Evolutionary conservation across 805 yeast genomes (phyloP), one percentile per base, ranked within the genome.

Genomic region (Dipodascus albidus): DNA sequence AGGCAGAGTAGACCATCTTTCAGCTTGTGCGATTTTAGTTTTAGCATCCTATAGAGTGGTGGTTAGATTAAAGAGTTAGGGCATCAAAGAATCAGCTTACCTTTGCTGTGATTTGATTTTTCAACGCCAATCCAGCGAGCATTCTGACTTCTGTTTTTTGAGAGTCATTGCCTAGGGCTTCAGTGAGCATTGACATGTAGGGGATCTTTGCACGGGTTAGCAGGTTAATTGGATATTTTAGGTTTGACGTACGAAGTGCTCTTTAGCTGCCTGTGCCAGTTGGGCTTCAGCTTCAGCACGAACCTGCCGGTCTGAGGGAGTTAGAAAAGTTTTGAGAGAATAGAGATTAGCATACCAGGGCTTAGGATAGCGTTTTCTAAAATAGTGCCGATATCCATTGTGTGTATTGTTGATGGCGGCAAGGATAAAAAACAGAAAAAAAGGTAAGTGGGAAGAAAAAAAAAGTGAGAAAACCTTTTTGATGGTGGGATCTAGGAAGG

Each of bases 71-170:
- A 52, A 6, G 47, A 23, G 8, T 54, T 63, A 65, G 33, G 33
- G 33, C 6, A n/a, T n/a, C n/a, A 11, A 11, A 27, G 33, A 27
- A 11, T 6, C 33, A n/a, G n/a, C 44, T 4, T 38, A 38, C 44
- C 15, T 90, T 91, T 15, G 97, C 82, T 3, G 87, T 81, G 62
- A 91, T 76, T 71, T 87, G 87, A 71, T 91, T 91, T 73, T 91
- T 91, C 64, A 88, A 74, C 20, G 85, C 85, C 57, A 91, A 74
- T 47, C 93, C 95, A 2, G 99, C 96, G 66, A 93, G 78, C 76
- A 89, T 87, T 64, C 98, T 78, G 50, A 89, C 93, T 70, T 91
- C 96, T 3, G 83, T 71, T 61, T 78, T 79, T 53, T 78, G 79
- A 4, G 71, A 65, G 48, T 79, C 83, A 64, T 83, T 81, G 22